Base-by-base conservation (phyloP, 768 basidiomycete genomes). In the Phaeolepiota aurea region DNA sequence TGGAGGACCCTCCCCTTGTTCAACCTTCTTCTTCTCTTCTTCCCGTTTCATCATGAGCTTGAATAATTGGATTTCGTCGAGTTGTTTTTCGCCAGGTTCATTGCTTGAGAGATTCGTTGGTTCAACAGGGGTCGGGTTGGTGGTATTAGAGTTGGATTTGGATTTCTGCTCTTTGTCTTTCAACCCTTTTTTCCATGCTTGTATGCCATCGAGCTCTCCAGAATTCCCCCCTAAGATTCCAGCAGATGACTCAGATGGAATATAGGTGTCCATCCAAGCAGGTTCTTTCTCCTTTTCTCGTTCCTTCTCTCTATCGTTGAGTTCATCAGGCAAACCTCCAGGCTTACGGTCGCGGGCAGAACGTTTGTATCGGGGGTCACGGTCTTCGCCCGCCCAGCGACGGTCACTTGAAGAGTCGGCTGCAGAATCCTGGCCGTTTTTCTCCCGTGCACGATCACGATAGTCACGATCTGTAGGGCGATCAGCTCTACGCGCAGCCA, bases 201-300 rank as follows among this genome's bases (percentile, higher is more conserved):
- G 87, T 21, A 91, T 87, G 23, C 83, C 77, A 55, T 90, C 87
- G 18, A 87, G 63, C 52, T 84, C 82, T 14, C 83, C 87, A 21
- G 63, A 64, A 44, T 74, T 73, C 5, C 75, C 75, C 13, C 84
- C 82, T 40, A 86, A 66, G 40, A 86, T 78, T 11, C 81, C 83
- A 35, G 66, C 63, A 21, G 62, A 64, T 13, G 76, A 56, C 16
- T 69, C 70, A 38, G 63, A 69, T 10, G 87, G 86, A 45, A 88
- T 72, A 54, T 87, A 88, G 14, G 84, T 79, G 48, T 89, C 88
- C 87, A 91, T 91, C 87, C 87, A 91, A 13, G 87, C 87, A 16
- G 87, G 88, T 54, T 90, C 88, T 52, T 84, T 87, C 64, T 91
- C 88, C 50, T 76, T 77, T 48, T 79, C 79, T 42, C 72, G 68